Conservation (phyloP, 1,284 basidiomycete species). For the Phenoliferia sp. region DNA sequence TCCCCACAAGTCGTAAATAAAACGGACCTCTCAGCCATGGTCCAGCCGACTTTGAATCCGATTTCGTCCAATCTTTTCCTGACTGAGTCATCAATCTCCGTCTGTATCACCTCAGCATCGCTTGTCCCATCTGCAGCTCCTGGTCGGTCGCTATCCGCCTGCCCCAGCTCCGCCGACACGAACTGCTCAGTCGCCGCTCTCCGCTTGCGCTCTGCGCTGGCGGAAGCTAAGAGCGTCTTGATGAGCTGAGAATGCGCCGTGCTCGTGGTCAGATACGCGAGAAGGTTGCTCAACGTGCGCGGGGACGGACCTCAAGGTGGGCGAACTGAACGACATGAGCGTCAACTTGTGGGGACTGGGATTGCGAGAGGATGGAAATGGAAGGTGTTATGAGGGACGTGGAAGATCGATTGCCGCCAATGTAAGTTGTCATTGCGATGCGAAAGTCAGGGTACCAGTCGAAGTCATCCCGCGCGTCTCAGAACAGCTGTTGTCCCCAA, state of each 20-base stretch:
- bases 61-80: conserved; percentile 25
- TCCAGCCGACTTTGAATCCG: conserved; percentile 33
- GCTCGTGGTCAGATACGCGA: conserved; percentile 42
- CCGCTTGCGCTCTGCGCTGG: conserved; percentile 15
- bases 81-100: conserved; percentile 19
- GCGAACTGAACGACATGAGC: conserved; percentile 28
- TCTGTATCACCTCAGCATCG: not conserved
- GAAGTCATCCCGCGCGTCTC: no score
- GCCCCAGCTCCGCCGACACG: not conserved
- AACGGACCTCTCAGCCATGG: conserved; percentile 30
- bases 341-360: conserved; percentile 22
- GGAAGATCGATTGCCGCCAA: conserved; percentile 27
- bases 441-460: no score
- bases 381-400: conserved; percentile 28
- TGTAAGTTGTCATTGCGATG: no score
- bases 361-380: conserved; percentile 24
- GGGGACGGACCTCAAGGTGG: conserved; percentile 22
- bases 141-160: not conserved
- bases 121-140: not conserved
- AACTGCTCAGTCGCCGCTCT: conserved; percentile 12
- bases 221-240: conserved; percentile 36
- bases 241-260: conserved; percentile 53
- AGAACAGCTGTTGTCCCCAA: no score
- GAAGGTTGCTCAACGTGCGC: not conserved
- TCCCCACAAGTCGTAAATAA: not conserved